A percentile compares a stretch with the other conserved stretches of the same genome.
Evolutionary conservation across 495 filamentous ascomycete genomes (phyloP).

Genomic region (Diplogelasinospora grovesii): DNA sequence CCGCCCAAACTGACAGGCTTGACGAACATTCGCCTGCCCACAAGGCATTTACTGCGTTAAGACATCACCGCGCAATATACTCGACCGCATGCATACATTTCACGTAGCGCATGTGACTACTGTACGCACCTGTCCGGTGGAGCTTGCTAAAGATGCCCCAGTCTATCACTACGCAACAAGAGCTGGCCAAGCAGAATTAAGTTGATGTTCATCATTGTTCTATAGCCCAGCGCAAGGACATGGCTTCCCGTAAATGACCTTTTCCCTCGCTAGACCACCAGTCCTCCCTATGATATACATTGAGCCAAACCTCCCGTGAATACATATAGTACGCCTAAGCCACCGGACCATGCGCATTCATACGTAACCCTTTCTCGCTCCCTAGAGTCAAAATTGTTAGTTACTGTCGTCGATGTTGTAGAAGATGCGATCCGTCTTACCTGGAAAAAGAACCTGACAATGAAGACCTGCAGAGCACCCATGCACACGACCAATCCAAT

Average conservation of each 20-base stretch:
- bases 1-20: too few species aligned
- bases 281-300: constrained; percentile 21
- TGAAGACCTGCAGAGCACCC: constrained; percentile 95
- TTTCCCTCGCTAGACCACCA: constrained; percentile 13
- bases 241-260: constrained; percentile 4
- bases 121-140: too few species aligned
- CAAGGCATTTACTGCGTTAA: too few species aligned
- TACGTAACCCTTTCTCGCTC: constrained; percentile 55
- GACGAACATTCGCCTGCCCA: too few species aligned
- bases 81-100: too few species aligned
- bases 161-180: too few species aligned
- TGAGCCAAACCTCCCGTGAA: constrained; percentile 18
- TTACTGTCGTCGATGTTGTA: background rate
- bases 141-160: too few species aligned
- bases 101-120: too few species aligned
- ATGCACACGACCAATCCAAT: constrained; percentile 87
- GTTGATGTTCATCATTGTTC: too few species aligned
- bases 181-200: too few species aligned
- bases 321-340: constrained; percentile 19
- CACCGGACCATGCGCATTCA: constrained; percentile 24
- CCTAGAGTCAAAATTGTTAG: constrained; percentile 28
- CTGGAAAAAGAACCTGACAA: constrained; percentile 98
- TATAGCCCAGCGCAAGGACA: too few species aligned
- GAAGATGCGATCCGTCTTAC: constrained; percentile 27
- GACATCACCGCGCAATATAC: too few species aligned